Conservation (phyloP, 169 alveolate genomes). For the Plasmodium gonderi region DNA sequence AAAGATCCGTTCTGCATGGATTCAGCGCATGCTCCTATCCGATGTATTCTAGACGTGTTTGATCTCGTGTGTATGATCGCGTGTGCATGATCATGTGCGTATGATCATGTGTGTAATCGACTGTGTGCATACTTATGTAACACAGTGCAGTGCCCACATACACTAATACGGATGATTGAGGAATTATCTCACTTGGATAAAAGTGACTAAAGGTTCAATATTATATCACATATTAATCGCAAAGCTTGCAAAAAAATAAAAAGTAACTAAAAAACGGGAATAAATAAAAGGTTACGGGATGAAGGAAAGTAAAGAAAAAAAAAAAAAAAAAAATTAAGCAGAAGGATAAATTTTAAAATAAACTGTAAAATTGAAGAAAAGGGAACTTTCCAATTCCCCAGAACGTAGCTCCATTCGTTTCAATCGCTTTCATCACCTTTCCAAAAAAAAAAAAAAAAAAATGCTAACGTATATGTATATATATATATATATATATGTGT, state of each 20-base stretch:
- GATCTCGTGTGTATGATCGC: no score
- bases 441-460: background rate
- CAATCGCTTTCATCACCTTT: background rate
- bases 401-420: background rate
- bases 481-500: no score
- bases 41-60: no score
- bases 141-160: background rate
- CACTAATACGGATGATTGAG: background rate
- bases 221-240: background rate
- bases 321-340: no score
- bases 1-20: no score
- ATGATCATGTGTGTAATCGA: no score
- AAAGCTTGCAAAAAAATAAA: background rate
- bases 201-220: background rate
- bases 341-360: background rate
- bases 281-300: background rate
- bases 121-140: background rate
- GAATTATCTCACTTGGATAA: background rate
- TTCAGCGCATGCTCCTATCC: no score
- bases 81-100: no score
- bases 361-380: background rate
- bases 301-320: no score
- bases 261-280: background rate
- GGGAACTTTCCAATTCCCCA: slow-evolving; percentile 1
- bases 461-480: no score